Evolutionary conservation across 305 asterid species (phyloP).

Genomic region (Solanum hybrid): DNA sequence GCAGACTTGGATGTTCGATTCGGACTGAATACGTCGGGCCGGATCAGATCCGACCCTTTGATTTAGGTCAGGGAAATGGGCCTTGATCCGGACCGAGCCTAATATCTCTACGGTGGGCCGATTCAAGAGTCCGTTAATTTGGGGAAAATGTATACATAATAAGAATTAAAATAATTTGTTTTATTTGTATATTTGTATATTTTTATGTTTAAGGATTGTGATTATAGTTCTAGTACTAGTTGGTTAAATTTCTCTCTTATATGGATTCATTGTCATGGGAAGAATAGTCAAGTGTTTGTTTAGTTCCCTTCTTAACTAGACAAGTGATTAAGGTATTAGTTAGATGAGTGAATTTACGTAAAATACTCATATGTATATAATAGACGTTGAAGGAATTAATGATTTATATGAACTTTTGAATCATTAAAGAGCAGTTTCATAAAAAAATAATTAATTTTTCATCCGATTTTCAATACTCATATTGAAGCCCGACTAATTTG

Average conservation of each 20-base stretch:
- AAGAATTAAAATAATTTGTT: not conserved
- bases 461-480: accelerated
- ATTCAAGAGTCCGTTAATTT: not conserved
- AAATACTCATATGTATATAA: not conserved
- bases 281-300: not conserved
- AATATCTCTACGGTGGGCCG: not conserved
- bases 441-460: no score
- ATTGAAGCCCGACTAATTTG: accelerated
- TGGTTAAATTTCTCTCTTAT: not conserved
- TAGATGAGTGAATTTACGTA: not conserved
- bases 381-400: not conserved
- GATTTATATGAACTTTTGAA: not conserved
- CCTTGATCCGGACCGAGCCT: not conserved
- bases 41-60: not conserved
- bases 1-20: not conserved
- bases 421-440: not conserved
- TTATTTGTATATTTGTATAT: not conserved
- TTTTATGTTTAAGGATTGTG: not conserved
- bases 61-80: not conserved
- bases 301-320: not conserved
- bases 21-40: not conserved
- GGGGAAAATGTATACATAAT: not conserved
- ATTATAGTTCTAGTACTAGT: not conserved
- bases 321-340: not conserved
- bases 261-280: not conserved